Conservation (phyloP, 768 basidiomycete species). For the Rhizopogon vesiculosus region DNA sequence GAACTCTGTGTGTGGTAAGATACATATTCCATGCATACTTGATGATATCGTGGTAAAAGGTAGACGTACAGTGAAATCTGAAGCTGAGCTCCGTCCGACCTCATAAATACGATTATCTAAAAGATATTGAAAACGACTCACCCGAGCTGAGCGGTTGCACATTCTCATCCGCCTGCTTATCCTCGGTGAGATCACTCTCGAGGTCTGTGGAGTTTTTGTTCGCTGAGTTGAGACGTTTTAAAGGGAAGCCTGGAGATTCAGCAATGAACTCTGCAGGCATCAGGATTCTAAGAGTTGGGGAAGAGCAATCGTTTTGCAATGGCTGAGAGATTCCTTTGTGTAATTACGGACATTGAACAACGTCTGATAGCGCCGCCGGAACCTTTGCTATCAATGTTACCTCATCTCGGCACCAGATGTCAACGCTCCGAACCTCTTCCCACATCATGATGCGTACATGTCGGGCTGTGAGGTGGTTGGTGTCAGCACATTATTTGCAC, state of each 20-base stretch:
- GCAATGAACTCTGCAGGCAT: slow-evolving; percentile 16
- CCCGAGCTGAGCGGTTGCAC: slow-evolving; percentile 14
- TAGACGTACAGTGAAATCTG: slow-evolving; percentile 14
- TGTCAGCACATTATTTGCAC: too few relatives aligned
- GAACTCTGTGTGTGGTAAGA: neutral
- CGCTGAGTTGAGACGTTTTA: slow-evolving; percentile 8
- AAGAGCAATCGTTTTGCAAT: slow-evolving; percentile 4
- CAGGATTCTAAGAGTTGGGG: neutral
- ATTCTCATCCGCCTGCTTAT: slow-evolving; percentile 18
- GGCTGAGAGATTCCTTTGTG: slow-evolving; percentile 12
- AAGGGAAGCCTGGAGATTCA: slow-evolving; percentile 11
- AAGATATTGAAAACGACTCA: slow-evolving; percentile 7
- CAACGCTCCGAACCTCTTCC: too few relatives aligned
- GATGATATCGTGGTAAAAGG: neutral
- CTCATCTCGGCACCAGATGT: too few relatives aligned
- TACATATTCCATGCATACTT: neutral
- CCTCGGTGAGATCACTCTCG: slow-evolving; percentile 12
- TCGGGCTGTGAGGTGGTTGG: too few relatives aligned
- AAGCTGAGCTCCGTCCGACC: slow-evolving; percentile 9
- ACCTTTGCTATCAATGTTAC: neutral
- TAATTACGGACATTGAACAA: neutral
- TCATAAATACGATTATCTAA: neutral
- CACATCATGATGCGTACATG: too few relatives aligned
- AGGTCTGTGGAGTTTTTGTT: slow-evolving; percentile 8
- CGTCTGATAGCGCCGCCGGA: neutral